Base-by-base conservation (phyloP, 495 filamentous ascomycete species). In the Letharia columbiana region DNA sequence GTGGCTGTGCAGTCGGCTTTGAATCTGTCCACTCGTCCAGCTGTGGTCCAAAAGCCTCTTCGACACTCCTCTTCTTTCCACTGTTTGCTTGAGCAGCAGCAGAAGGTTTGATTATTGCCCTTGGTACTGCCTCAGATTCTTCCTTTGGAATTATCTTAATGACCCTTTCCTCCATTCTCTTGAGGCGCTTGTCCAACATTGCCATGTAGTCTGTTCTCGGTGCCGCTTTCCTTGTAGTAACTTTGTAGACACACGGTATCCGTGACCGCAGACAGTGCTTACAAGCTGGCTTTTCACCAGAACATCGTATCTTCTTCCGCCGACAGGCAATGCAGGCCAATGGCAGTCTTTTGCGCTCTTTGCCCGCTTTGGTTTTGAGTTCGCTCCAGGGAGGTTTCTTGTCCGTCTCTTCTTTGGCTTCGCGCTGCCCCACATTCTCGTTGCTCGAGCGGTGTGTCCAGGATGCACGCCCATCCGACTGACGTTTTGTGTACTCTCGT, bases 191-290 rank as follows among this genome's bases (percentile, higher is more conserved):
- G 75, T 98, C 94, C 68, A 98, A 76, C 93, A 96, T 98, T 20
- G 93, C 93, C 94, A 98, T 98, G 75, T 98, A 98, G 75, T 98
- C 94, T 20, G 93, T 96, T 65, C 94, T 83, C 47, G 94, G 93
- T n/a, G 92, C 91, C 4, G 92, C 92, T 74, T 97, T 98, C 67
- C 94, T 81, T 13, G 92, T 91, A 0, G 93, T 96, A 57, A 96
- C 90, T 72, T 98, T 98, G 82, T 98, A 98, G n/a, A 98, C 91
- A 74, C 94, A 98, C 8, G 94, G 93, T 71, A 96, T 96, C 50
- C 94, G 85, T 63, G 91, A 96, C 61, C 92, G 83, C 65, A 95
- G 83, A 75, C 94, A 98, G 79, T 98, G 94, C 73, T 95, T 96
- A 79, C 94, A 98, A 2, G 92, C 90, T 17, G 94, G 94, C 76